phyloP scores from a whole-genome alignment of 345 rosid genomes.

The Eucalyptus curtisii region DNA sequence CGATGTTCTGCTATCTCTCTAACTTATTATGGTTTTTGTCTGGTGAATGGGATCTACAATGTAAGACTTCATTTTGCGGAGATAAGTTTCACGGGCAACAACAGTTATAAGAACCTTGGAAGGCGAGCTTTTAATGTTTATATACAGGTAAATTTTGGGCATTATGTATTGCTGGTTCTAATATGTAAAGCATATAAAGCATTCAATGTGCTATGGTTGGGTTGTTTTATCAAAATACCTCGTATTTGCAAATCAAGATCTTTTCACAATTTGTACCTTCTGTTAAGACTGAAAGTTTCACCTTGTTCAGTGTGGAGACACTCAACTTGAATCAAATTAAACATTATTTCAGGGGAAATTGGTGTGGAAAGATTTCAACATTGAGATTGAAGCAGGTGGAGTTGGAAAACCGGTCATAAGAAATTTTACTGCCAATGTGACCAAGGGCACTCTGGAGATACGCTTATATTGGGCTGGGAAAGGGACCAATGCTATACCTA shows the following conservation, averaged over 20 bases:
- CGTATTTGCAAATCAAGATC: neutral
- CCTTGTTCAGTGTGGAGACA: neutral
- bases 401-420: neutral
- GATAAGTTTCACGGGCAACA: conserved; percentile 3
- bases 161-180: neutral
- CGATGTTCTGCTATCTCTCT: neutral
- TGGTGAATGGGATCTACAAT: conserved; percentile 3
- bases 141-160: conserved; percentile 8
- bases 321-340: neutral
- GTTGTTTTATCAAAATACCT: neutral
- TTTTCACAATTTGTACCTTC: neutral
- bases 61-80: conserved; percentile 17
- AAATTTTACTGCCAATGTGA: neutral
- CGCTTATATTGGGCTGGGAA: conserved; percentile 15
- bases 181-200: neutral
- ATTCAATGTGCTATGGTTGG: neutral
- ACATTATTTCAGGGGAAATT: neutral
- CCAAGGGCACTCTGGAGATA: neutral
- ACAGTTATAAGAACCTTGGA: conserved; percentile 2
- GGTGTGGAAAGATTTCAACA: conserved; percentile 7
- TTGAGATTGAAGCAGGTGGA: conserved; percentile 12
- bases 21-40: conserved; percentile 4
- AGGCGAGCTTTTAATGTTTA: conserved; percentile 11
- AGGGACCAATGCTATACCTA: conserved; percentile 1
- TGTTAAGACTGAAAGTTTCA: neutral